Base-by-base conservation (phyloP, 2,329 filamentous ascomycete genomes). In the Phyllosticta citriasiana region DNA sequence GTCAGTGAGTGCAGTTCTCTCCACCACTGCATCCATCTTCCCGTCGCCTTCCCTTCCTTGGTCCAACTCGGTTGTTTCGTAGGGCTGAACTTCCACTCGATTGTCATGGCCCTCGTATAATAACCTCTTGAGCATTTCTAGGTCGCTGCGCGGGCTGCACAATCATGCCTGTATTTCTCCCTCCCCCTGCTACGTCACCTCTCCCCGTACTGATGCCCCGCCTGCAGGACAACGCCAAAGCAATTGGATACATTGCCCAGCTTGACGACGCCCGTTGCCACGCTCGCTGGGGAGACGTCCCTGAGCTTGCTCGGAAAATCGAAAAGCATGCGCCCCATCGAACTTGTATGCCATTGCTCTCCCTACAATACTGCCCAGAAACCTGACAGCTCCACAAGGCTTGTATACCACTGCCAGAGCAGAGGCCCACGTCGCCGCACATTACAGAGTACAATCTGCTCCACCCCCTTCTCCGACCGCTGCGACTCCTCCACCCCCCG, bases 261-360 rank as follows among this genome's bases (percentile, higher is more conserved):
- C 84, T 99, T 70, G 90, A 97, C 73, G 83, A 87, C 67, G 91
- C 91, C 66, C 88, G 94, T 70, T 96, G 91, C 75, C 86, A 93
- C 69, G 91, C 88, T 58, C 87, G 86, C 73, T 99, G 94, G 94
- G 81, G 85, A 66, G 85, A 89, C 30, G 83, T 97, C 30, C 89
- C 90, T 26, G 93, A 97, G 77, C 82, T 96, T 65, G 87, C 94
- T 69, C 86, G 93, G 73, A 99, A 99, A 77, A 83, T 97, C 70
- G 88, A 88, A 70, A 97, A 99, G 76, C 93, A 99, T 82, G 89
- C 91, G 68, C 88, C 91, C 51, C 84, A 89, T 64, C 84, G 89
- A 74, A 84, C 84, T 76, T 96, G 93, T 97, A 87, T 68, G 84
- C 72, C 64, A 54, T 60, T 59, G 59, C 60, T 22, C 52, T 55